Percentiles rank a stretch among this genome's conserved stretches.
These are phyloP conservation scores for Prosopis cineraria DNA, from an alignment of 306 rosid genomes.

Conservation along the genomic window DNA sequence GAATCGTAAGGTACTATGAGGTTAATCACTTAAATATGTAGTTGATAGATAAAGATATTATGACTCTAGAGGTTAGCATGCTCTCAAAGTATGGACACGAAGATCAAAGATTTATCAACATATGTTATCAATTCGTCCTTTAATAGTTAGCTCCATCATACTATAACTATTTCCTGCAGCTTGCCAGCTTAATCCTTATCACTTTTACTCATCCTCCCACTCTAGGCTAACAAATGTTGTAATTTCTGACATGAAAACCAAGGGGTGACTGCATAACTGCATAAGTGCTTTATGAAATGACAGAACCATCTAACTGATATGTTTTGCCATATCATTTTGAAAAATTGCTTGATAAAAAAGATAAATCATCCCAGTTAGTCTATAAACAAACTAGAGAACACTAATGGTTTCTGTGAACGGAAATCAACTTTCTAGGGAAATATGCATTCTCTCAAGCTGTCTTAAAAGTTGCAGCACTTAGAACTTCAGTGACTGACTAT, in stretches of 20 bases:
- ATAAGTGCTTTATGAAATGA: conserved; percentile 3
- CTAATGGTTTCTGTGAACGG: conserved; percentile 10
- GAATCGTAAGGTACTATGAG: neutral
- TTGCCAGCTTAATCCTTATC: neutral
- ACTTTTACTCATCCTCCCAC: conserved; percentile 24
- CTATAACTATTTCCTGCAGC: neutral
- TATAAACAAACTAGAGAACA: conserved; percentile 1
- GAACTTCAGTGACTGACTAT: neutral
- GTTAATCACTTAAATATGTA: neutral
- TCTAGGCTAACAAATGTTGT: conserved; percentile 22
- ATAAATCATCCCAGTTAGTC: conserved; percentile 13
- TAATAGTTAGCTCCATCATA: neutral
- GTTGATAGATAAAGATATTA: neutral
- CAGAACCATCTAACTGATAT: conserved; percentile 17
- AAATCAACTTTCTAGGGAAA: neutral
- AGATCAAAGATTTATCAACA: neutral
- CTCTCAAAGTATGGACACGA: neutral
- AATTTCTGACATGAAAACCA: conserved; percentile 24
- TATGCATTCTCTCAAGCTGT: neutral
- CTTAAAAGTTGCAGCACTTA: neutral
- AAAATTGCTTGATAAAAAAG: neutral
- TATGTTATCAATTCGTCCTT: neutral
- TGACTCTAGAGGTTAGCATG: neutral
- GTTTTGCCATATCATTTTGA: conserved; percentile 18
- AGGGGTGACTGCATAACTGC: conserved; percentile 15